These are phyloP conservation scores for Dendrothele bispora DNA, from an alignment of 768 basidiomycete species.

Conservation along the genomic window DNA sequence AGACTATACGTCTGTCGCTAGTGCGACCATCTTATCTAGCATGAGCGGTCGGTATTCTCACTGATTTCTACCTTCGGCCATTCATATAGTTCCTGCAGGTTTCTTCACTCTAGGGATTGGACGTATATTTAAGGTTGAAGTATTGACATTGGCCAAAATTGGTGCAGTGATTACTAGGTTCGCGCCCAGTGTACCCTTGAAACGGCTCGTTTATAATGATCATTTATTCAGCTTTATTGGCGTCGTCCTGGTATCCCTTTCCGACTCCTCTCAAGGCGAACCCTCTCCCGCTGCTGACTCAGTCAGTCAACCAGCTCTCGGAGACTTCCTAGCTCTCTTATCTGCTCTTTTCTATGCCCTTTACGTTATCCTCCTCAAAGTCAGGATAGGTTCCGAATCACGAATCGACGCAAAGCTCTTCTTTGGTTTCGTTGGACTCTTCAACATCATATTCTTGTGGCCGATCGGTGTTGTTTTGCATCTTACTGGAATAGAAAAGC, in stretches of 20 bases:
- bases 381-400: conserved; percentile 77
- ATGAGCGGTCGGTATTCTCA: conserved; percentile 70
- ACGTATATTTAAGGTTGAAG: conserved; percentile 78
- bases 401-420: conserved; percentile 92
- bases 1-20: conserved; percentile 90
- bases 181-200: conserved; percentile 11
- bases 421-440: conserved; percentile 91
- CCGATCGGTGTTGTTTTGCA: conserved; percentile 81
- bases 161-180: conserved; percentile 80
- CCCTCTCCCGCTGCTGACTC: conserved; percentile 10
- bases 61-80: not conserved
- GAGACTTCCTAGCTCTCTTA: conserved; percentile 83
- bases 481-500: conserved; percentile 64
- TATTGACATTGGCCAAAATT: conserved; percentile 68
- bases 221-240: conserved; percentile 63
- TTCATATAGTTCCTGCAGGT: conserved; percentile 45
- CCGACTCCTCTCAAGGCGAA: conserved; percentile 57
- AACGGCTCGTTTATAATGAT: not conserved
- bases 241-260: conserved; percentile 84
- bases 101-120: conserved; percentile 93
- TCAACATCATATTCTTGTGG: conserved; percentile 76
- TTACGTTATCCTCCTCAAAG: conserved; percentile 89
- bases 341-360: conserved; percentile 86
- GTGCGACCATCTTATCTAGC: conserved; percentile 84
- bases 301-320: conserved; percentile 39